Evolutionary conservation across 495 filamentous ascomycete species (phyloP).

Genomic region (Aspergillus leporis): DNA sequence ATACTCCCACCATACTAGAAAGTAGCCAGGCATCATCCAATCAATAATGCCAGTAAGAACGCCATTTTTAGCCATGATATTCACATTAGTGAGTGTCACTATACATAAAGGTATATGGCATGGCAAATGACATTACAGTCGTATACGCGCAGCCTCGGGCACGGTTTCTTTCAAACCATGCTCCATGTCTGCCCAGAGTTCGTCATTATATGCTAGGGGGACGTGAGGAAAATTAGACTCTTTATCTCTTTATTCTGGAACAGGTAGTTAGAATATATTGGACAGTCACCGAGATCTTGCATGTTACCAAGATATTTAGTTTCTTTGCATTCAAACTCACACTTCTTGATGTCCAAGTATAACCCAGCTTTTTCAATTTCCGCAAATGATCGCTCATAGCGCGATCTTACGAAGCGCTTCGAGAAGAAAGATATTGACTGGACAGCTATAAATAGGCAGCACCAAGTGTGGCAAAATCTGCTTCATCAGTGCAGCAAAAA

Average conservation of each 20-base stretch:
- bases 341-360: too few relatives aligned
- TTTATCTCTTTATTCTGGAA: constrained; percentile 1
- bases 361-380: too few relatives aligned
- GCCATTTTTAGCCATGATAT: constrained; percentile 37
- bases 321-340: too few relatives aligned
- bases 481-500: too few relatives aligned
- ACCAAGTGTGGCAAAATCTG: too few relatives aligned
- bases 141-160: constrained; percentile 17
- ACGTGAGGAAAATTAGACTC: constrained; percentile 21
- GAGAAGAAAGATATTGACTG: too few relatives aligned
- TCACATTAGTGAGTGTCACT: constrained; percentile 37
- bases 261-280: constrained; percentile 19
- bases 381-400: too few relatives aligned
- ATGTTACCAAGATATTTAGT: too few relatives aligned
- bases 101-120: constrained; percentile 38
- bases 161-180: constrained; percentile 15
- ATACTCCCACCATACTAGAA: constrained; percentile 33
- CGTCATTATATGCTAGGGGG: constrained; percentile 27
- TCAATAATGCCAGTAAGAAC: constrained; percentile 25
- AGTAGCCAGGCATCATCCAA: constrained; percentile 29
- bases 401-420: too few relatives aligned
- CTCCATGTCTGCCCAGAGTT: constrained; percentile 34
- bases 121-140: constrained; percentile 26
- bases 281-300: constrained; percentile 22
- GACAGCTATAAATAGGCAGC: too few relatives aligned